Evolutionary conservation across 2,329 filamentous ascomycete genomes (phyloP), one percentile per base, ranked within the genome.

Genomic region (Fusarium subtropicale): DNA sequence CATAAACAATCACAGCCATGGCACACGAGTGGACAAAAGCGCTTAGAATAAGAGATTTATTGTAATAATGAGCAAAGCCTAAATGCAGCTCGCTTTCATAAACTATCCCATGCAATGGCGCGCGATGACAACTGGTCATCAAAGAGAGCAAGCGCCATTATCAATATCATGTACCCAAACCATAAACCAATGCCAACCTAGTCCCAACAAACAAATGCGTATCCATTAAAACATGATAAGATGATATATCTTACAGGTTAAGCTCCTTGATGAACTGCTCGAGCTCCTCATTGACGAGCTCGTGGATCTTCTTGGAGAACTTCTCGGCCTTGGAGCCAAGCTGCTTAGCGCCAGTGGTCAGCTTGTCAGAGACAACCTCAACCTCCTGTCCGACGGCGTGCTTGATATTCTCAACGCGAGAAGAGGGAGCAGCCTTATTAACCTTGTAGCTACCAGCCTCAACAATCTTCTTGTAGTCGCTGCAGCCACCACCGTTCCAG

Each of bases 401-500:
- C 82, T 90, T 87, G 54, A 91, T 81, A 68, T 90, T 85, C 71
- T 90, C 81, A 68, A 92, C 81, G 30, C 81, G 79, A 24, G 64
- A 70, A 56, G 68, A 71, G 47, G 81, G 64, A 28, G 80, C 72
- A 69, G 85, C 81, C 57, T 81, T 75, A 76, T 86, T 82, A 69
- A 80, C 85, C 74, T 87, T 86, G 85, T 94, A 95, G 76, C 88
- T 85, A 76, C 93, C 92, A 74, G 89, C 85, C 74, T 89, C 83
- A 69, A 97, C 82, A 76, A 97, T 97, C 75, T 92, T 85, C 66
- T 88, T 87, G 89, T 92, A 97, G 91, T 99, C 97, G 84, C 87
- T 90, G 79, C 89, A 92, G 78, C 96, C 96, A 84, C 94, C 97
- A 79, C 97, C 96, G 88, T 99, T 99, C 95, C 94, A 99, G 81